Conservation (phyloP, 805 yeast species). For the Blastobotrys peoriensis region DNA sequence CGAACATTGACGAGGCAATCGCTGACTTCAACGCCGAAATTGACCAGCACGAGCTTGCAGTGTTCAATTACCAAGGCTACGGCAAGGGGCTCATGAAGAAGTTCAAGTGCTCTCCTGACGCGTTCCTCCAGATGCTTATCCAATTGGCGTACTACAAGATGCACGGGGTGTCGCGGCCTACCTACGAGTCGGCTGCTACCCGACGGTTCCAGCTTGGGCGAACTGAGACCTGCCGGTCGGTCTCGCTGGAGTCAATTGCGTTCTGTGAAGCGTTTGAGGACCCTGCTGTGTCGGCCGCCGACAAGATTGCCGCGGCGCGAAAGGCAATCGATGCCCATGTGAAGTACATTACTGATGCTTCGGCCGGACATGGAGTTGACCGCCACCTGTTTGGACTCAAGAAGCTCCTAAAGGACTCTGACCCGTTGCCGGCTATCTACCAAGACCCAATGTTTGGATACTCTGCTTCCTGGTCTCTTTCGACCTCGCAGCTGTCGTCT, state of each 20-base stretch:
- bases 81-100: conserved; percentile 84
- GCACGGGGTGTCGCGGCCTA: conserved; percentile 76
- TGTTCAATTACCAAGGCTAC: conserved; percentile 74
- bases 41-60: conserved; percentile 63
- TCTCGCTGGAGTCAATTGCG: conserved; percentile 59
- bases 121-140: conserved; percentile 81
- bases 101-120: conserved; percentile 87
- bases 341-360: conserved; percentile 65
- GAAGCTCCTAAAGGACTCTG: conserved; percentile 56
- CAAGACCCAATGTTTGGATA: conserved; percentile 69
- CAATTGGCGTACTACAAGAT: conserved; percentile 86
- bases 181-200: conserved; percentile 95
- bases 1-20: conserved; percentile 51
- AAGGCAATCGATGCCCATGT: conserved; percentile 72
- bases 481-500: conserved; percentile 85
- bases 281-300: conserved; percentile 41
- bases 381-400: conserved; percentile 89
- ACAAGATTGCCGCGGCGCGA: conserved; percentile 62
- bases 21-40: conserved; percentile 50
- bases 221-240: conserved; percentile 89
- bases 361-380: conserved; percentile 84
- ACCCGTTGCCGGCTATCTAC: conserved; percentile 58
- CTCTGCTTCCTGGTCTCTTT: conserved; percentile 78
- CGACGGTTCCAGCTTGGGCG: conserved; percentile 84
- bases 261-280: conserved; percentile 74